Base-by-base conservation (phyloP, 2,329 filamentous ascomycete genomes). In the Ophiostoma tasmaniense region DNA sequence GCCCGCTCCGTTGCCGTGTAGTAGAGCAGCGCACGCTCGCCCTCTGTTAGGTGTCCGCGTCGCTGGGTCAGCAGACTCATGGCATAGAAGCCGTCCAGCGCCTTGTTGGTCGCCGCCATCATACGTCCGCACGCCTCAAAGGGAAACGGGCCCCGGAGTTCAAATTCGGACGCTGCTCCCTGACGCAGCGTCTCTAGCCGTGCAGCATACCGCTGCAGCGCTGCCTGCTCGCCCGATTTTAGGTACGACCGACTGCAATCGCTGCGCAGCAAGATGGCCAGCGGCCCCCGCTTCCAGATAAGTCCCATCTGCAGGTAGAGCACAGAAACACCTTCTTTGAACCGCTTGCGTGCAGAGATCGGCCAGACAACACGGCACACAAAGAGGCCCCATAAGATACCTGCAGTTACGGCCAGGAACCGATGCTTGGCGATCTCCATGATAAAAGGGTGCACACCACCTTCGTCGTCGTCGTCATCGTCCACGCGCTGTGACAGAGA, bases 11-110 rank as follows among this genome's bases (percentile, higher is more conserved):
- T 82, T 4, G 87, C 84, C 1, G 95, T 98, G 76, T 91, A 93
- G 71, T 86, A 84, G 50, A 99, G 81, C 50, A 98, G 84, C 10
- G 90, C 89, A 69, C 89, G 87, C 79, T 98, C 94, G 3, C 94
- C 93, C 33, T 89, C 86, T 2, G 89, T 92, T 0, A 92, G 85
- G 50, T 85, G 85, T 13, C 89, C 82, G 42, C 94, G 91, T 75
- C 93, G 94, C 75, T 90, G 85, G 50, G 96, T 93, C 71, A 97
- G 89, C 13, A 97, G 87, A 72, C 94, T 96, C 92, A 99, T 97
- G 67, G 93, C 92, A 76, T 98, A 93, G 78, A 99, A 97, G 50
- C 92, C 90, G 78, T 97, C 93, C 4, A 98, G 87, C 79, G 97
- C 91, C 67, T 90, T 88, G 71, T 90, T 89, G 0, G 93, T 97